Evolutionary conservation across 2,329 filamentous ascomycete species (phyloP).

Genomic region (Colletotrichum kahawae): DNA sequence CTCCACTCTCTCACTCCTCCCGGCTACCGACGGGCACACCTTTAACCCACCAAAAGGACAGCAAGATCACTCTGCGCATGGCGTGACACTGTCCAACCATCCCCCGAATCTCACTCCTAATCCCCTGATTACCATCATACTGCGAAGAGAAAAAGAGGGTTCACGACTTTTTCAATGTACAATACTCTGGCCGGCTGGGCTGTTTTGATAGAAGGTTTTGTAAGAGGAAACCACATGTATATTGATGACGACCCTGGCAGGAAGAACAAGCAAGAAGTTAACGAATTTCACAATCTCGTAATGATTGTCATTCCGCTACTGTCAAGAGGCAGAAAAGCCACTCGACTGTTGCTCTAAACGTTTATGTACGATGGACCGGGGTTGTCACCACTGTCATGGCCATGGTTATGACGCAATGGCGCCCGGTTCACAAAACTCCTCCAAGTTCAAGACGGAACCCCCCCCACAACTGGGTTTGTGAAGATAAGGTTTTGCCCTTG

Average conservation of each 20-base stretch:
- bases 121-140: constrained; percentile 1
- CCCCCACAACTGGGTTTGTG: not conserved
- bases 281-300: not conserved
- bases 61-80: constrained; percentile 1
- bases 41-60: not conserved
- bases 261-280: constrained; percentile 13
- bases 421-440: not conserved
- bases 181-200: constrained; percentile 42
- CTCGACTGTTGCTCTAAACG: not conserved
- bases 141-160: constrained; percentile 16
- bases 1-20: not conserved
- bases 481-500: not conserved
- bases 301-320: not conserved
- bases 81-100: not conserved
- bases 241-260: constrained; percentile 21
- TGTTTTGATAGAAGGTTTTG: constrained; percentile 45
- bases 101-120: not conserved
- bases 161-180: constrained; percentile 38
- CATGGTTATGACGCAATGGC: not conserved
- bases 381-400: not conserved
- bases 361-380: not conserved
- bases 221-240: constrained; percentile 31
- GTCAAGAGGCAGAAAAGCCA: not conserved
- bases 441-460: not conserved
- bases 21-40: not conserved